Conservation (phyloP, 371 early-diverging fungal genomes). For the Mortierella sp. region DNA sequence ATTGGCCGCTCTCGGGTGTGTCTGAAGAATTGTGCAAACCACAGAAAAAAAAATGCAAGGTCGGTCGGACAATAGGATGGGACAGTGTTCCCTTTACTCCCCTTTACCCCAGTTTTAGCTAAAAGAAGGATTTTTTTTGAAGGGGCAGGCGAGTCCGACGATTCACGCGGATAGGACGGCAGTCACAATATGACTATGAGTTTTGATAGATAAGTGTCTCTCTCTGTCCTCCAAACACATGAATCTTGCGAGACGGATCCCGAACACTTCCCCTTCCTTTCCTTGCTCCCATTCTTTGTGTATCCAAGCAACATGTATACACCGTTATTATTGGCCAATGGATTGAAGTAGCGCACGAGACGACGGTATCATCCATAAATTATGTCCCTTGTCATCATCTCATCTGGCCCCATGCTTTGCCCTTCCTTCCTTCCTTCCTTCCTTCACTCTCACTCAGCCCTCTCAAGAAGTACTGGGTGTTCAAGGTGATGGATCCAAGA, state of each 20-base stretch:
- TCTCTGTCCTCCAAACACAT: neutral
- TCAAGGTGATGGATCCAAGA: neutral
- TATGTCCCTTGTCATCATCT: neutral
- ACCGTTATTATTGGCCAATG: too few relatives aligned
- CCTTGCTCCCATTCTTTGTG: neutral
- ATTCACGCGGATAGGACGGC: neutral
- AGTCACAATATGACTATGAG: neutral
- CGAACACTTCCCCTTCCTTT: neutral
- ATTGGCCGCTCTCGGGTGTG: neutral
- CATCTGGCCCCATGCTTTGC: neutral
- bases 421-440: neutral
- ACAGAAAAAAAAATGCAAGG: neutral
- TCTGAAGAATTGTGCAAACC: neutral
- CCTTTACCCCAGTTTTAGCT: slow-evolving; percentile 4
- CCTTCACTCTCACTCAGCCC: neutral
- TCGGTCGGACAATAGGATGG: neutral
- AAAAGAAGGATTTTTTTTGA: neutral
- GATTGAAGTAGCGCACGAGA: too few relatives aligned
- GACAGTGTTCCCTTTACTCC: neutral
- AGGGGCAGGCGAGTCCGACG: neutral
- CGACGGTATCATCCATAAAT: neutral
- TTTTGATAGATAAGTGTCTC: neutral
- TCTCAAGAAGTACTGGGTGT: neutral
- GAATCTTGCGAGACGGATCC: neutral
- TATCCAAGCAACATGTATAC: neutral